Evolutionary conservation across 2,329 filamentous ascomycete genomes (phyloP).

Genomic region (Macrophomina phaseolina): DNA sequence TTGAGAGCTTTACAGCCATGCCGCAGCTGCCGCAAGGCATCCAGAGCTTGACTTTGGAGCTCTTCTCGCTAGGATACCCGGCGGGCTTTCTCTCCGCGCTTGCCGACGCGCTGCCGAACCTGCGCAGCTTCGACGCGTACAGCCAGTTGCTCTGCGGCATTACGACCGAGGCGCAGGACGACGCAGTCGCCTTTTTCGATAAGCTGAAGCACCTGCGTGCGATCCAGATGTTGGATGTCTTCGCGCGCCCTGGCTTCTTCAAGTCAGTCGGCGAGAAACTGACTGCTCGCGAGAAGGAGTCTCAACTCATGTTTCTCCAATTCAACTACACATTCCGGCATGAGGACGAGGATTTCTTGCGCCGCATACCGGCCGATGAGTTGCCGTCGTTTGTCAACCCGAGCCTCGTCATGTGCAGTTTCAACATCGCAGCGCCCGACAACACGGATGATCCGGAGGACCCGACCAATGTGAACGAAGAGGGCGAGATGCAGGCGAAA

Average conservation of each 20-base stretch:
- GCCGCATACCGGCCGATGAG: conserved; percentile 46
- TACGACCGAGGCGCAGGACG: conserved; percentile 43
- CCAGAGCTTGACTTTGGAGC: conserved; percentile 53
- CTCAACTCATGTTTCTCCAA: conserved; percentile 51
- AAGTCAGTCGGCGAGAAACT: conserved; percentile 34
- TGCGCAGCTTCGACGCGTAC: conserved; percentile 53
- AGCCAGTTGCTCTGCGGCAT: conserved; percentile 54
- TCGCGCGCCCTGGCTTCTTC: conserved; percentile 51
- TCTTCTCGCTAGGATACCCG: conserved; percentile 56
- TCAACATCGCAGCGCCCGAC: conserved; percentile 46
- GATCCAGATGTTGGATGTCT: conserved; percentile 56
- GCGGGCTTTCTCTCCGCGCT: conserved; percentile 50
- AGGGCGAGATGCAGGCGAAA: conserved; percentile 35
- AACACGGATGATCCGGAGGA: conserved; percentile 33
- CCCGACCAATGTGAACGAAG: conserved; percentile 29
- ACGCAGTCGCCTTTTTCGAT: conserved; percentile 51
- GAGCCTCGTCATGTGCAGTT: conserved; percentile 45
- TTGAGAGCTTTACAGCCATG: conserved; percentile 36
- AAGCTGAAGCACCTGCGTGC: conserved; percentile 44
- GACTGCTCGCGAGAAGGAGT: conserved; percentile 26
- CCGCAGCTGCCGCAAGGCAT: conserved; percentile 46
- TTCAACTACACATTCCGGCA: conserved; percentile 55
- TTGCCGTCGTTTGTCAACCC: conserved; percentile 44
- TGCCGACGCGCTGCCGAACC: conserved; percentile 46
- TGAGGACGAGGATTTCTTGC: conserved; percentile 50